Percentiles rank a stretch among this genome's conserved stretches.
Evolutionary conservation across 2,329 filamentous ascomycete species (phyloP).

Genomic region (Colletotrichum tofieldiae): DNA sequence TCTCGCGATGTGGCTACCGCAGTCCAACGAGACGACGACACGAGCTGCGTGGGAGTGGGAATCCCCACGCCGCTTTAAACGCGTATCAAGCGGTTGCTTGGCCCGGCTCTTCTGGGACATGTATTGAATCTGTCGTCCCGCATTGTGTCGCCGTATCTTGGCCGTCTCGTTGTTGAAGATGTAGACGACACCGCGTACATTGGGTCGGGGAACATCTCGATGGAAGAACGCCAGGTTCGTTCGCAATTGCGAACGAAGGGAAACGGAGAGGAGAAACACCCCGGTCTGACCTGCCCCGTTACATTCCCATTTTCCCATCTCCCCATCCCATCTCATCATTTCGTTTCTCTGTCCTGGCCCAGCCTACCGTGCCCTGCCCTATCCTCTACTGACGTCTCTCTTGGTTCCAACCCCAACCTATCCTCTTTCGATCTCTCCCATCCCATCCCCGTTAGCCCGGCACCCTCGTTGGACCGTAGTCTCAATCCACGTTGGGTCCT

Average conservation of each 20-base stretch:
- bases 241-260: constrained; percentile 42
- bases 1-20: constrained; percentile 18
- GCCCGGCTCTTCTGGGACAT: neutral
- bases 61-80: constrained; percentile 38
- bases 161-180: constrained; percentile 8
- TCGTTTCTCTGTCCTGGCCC: constrained; percentile 2
- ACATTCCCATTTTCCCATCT: constrained; percentile 14
- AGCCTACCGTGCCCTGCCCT: constrained; percentile 1
- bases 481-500: constrained; percentile 28
- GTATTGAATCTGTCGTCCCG: neutral
- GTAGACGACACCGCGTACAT: neutral
- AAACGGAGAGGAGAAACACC: constrained; percentile 32
- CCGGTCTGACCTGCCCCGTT: constrained; percentile 19
- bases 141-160: constrained; percentile 20
- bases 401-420: constrained; percentile 18
- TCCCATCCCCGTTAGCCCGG: constrained; percentile 19
- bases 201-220: constrained; percentile 3
- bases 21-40: constrained; percentile 41
- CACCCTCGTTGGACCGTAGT: constrained; percentile 27
- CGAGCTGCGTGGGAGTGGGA: constrained; percentile 35
- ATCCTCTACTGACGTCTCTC: constrained; percentile 5
- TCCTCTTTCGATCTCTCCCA: constrained; percentile 9
- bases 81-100: neutral
- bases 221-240: constrained; percentile 37
- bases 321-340: constrained; percentile 15